Evolutionary conservation across 2,329 filamentous ascomycete genomes (phyloP), one percentile per base, ranked within the genome.

Genomic region (Paraconiothyrium sp.): DNA sequence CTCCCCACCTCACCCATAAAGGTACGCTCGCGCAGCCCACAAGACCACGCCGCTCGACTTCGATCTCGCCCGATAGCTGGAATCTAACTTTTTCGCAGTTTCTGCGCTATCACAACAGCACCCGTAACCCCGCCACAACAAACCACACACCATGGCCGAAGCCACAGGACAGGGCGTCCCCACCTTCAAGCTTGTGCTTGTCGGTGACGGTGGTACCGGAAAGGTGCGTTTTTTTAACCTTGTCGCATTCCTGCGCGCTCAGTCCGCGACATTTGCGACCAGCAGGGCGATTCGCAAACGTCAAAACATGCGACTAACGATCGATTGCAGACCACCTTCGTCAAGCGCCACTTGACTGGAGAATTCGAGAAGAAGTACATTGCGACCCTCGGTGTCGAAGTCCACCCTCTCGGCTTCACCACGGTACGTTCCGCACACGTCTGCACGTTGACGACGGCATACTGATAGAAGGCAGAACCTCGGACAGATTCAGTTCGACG

Each of bases 301-400:
- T 49, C 16, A 59, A 35, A 57, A 51, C 35, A 20, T 35, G 49
- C 57, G 60, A 61, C 76, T 78, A 69, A 78, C 71, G 48, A 54
- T 27, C 44, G 48, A 54, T 34, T 41, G 71, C 79, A 99, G 95
- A 99, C 95, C 82, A 99, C 95, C 81, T 99, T 99, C 84, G 95
- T 99, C 88, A 99, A 99, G 91, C 95, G 95, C 80, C 95, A 99
- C 86, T 89, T 98, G 89, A 99, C 95, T 80, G 95, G 95, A 82
- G 95, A 99, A 83, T 99, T 99, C 81, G 95, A 99, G 87, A 99
- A 99, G 92, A 99, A 98, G 88, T 99, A 99, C 86, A 98, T 99
- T 83, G 95, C 95, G 77, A 99, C 95, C 64, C 92, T 99, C 71
- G 95, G 95, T 91, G 95, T 99, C 81, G 95, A 99, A 84, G 95